Conservation (phyloP, 208 protist species). For the Leptomonas pyrrhocoris region DNA sequence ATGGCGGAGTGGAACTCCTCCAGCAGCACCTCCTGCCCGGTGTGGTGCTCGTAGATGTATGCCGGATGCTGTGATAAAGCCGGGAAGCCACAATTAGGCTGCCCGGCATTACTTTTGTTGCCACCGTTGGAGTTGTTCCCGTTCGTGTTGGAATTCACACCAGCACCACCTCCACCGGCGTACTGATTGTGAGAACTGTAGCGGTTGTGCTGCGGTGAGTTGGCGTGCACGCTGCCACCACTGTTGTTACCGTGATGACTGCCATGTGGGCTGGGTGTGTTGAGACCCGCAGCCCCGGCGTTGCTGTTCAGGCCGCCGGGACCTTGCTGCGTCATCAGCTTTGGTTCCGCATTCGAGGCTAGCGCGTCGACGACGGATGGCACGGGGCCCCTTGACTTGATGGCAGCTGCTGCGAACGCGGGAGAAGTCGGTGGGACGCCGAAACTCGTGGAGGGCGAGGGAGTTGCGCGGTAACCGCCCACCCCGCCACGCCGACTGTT, state of each 20-base stretch:
- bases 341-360: not conserved
- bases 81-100: conserved; percentile 12
- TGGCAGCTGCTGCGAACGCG: not conserved
- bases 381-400: not conserved
- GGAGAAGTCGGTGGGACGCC: not conserved
- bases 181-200: conserved; percentile 19
- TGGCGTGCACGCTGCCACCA: conserved; percentile 13
- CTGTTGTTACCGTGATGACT: conserved; percentile 21
- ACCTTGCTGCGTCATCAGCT: not conserved
- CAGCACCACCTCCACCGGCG: not conserved
- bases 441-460: not conserved
- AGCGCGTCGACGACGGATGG: not conserved
- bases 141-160: not conserved
- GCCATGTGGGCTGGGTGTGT: conserved; percentile 22
- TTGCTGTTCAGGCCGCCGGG: not conserved
- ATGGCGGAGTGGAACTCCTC: conserved; percentile 65
- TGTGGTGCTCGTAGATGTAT: conserved; percentile 74
- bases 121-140: not conserved
- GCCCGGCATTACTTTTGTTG: conserved; percentile 2
- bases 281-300: not conserved
- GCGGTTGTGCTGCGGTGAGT: conserved; percentile 12
- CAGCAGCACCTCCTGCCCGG: conserved; percentile 59
- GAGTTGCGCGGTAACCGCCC: conserved; percentile 4
- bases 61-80: conserved; percentile 10
- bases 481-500: not conserved